These are phyloP conservation scores for Saturnispora sanitii DNA, from an alignment of 805 yeast genomes.

Conservation along the genomic window DNA sequence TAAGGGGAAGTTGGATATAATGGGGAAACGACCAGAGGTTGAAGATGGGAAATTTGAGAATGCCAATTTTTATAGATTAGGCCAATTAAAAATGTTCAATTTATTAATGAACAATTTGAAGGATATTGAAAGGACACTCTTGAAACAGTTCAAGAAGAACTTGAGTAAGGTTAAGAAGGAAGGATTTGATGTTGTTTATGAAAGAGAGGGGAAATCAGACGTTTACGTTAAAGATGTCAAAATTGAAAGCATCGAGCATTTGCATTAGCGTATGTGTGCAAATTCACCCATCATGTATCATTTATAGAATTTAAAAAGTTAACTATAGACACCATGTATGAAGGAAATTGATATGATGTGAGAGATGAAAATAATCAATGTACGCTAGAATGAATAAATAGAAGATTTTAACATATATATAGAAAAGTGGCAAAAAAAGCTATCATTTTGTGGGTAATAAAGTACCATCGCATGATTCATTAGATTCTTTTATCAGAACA, in stretches of 20 bases:
- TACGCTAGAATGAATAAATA: no score
- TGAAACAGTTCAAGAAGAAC: conserved; percentile 24
- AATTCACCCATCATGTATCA: no score
- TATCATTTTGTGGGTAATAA: no score
- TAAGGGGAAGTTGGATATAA: conserved; percentile 16
- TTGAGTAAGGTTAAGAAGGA: conserved; percentile 20
- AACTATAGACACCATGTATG: conserved; percentile 26
- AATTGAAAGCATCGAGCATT: no score
- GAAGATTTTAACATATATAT: no score
- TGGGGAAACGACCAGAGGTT: conserved; percentile 6
- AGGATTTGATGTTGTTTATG: neutral
- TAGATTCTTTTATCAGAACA: no score
- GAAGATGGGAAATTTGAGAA: conserved; percentile 14
- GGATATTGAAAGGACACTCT: conserved; percentile 31
- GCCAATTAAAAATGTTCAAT: conserved; percentile 33
- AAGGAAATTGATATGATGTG: no score
- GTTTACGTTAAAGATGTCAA: conserved; percentile 1
- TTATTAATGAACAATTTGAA: conserved; percentile 33
- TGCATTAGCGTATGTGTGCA: no score
- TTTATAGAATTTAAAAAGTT: conserved; percentile 1
- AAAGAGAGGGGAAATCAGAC: conserved; percentile 4
- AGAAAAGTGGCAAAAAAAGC: no score
- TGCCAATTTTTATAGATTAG: conserved; percentile 29
- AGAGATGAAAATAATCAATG: no score
- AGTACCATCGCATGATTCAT: no score